Conservation (phyloP, 495 filamentous ascomycete species). For the Tuber brumale region DNA sequence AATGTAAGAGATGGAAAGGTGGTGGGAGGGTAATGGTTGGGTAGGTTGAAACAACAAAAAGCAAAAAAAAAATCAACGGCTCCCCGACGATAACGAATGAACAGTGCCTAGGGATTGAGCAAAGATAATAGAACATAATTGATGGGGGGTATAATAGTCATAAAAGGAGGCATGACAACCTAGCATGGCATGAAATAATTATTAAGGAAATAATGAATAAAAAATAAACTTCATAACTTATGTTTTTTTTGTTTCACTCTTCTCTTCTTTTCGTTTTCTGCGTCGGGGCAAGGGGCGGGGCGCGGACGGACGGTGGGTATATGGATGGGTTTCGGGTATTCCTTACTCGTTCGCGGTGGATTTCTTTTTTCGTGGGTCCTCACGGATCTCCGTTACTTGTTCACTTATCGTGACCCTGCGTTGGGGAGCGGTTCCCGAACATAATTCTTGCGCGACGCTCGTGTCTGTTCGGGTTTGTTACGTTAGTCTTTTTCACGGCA, state of each 20-base stretch:
- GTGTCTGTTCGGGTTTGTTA: slow-evolving; percentile 8
- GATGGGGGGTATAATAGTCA: neutral
- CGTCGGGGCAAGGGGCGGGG: neutral
- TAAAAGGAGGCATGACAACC: neutral
- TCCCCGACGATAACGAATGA: slow-evolving; percentile 21
- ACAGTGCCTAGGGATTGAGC: neutral
- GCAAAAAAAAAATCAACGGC: slow-evolving; percentile 17
- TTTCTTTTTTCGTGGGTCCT: neutral
- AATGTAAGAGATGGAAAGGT: slow-evolving; percentile 8
- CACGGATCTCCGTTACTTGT: slow-evolving; percentile 16
- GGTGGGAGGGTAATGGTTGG: neutral
- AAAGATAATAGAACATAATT: neutral
- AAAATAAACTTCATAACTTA: neutral
- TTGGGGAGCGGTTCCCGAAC: slow-evolving; percentile 11
- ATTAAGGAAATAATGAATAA: neutral
- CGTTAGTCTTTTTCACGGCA: neutral
- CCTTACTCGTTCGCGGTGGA: slow-evolving; percentile 1
- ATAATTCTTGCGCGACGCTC: slow-evolving; percentile 23
- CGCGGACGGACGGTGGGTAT: neutral
- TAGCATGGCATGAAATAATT: neutral
- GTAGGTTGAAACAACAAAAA: neutral
- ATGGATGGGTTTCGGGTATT: neutral
- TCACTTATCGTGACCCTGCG: slow-evolving; percentile 24
- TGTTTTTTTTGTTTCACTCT: neutral
- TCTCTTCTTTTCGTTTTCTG: neutral